Evolutionary conservation across 179 eudicot genomes (phyloP).

Genomic region (Heliamphora pulchella): DNA sequence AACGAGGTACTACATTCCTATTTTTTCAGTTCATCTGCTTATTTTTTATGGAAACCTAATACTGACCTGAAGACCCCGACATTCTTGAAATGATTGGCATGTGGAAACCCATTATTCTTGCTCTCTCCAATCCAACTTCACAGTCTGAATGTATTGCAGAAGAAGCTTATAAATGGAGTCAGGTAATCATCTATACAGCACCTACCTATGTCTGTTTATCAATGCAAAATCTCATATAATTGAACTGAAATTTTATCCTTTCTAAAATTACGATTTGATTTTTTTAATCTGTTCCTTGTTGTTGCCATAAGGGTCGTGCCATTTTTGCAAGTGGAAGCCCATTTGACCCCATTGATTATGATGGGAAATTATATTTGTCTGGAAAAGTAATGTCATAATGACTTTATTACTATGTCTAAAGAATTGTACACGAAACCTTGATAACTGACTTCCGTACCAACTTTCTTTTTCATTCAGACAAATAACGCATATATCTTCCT

Average conservation of each 20-base stretch:
- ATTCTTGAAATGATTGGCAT: slow-evolving; percentile 15
- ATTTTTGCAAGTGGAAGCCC: slow-evolving; percentile 75
- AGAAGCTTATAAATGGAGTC: slow-evolving; percentile 65
- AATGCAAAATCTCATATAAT: background rate
- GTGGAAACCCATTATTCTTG: slow-evolving; percentile 61
- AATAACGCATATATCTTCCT: slow-evolving; percentile 97
- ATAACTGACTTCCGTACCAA: background rate
- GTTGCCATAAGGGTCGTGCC: slow-evolving; percentile 41
- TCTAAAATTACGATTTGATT: background rate
- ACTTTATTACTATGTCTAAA: background rate
- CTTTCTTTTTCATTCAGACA: slow-evolving; percentile 36
- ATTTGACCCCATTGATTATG: slow-evolving; percentile 49
- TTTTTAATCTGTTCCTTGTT: background rate
- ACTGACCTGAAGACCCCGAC: background rate
- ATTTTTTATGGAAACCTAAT: background rate
- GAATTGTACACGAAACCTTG: background rate
- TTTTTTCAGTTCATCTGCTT: background rate
- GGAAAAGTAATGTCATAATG: slow-evolving; percentile 43
- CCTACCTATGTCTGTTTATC: background rate
- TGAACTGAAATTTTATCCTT: background rate
- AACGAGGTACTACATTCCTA: slow-evolving; percentile 45
- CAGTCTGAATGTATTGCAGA: slow-evolving; percentile 68
- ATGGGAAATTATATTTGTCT: slow-evolving; percentile 42
- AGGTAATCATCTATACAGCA: slow-evolving; percentile 21
- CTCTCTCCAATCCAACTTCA: slow-evolving; percentile 62